Evolutionary conservation across 73 alveolate species (phyloP).

Genomic region (Uronychia binucleata): DNA sequence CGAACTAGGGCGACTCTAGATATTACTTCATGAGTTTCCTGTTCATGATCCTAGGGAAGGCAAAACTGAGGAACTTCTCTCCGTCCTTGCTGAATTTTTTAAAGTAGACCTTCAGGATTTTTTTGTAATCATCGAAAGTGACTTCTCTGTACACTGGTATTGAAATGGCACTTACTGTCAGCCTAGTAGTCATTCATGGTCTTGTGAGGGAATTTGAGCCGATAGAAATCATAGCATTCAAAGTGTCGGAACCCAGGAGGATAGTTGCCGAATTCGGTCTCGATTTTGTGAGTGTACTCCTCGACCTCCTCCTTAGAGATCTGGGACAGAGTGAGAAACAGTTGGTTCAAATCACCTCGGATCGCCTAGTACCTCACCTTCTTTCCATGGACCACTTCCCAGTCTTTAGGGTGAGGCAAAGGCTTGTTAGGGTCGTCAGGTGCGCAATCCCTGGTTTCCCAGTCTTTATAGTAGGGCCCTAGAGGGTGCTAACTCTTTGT

Average conservation of each 20-base stretch:
- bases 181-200: constrained; percentile 10
- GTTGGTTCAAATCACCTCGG: neutral
- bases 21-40: neutral
- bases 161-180: constrained; percentile 8
- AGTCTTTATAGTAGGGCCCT: too few species aligned
- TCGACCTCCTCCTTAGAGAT: neutral
- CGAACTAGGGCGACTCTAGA: neutral
- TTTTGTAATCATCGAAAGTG: neutral
- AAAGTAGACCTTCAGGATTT: neutral
- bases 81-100: neutral
- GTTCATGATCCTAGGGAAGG: neutral
- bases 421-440: neutral
- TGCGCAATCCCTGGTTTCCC: too few species aligned
- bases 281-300: neutral
- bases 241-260: constrained; percentile 16
- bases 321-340: neutral
- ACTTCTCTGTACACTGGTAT: neutral
- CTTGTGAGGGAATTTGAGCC: neutral
- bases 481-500: too few species aligned
- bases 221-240: constrained; percentile 22
- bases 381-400: neutral
- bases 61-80: neutral
- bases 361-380: neutral
- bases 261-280: neutral
- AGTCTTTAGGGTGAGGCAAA: neutral